phyloP scores from a whole-genome alignment of 306 rosid species.

The Quercus ilex region DNA sequence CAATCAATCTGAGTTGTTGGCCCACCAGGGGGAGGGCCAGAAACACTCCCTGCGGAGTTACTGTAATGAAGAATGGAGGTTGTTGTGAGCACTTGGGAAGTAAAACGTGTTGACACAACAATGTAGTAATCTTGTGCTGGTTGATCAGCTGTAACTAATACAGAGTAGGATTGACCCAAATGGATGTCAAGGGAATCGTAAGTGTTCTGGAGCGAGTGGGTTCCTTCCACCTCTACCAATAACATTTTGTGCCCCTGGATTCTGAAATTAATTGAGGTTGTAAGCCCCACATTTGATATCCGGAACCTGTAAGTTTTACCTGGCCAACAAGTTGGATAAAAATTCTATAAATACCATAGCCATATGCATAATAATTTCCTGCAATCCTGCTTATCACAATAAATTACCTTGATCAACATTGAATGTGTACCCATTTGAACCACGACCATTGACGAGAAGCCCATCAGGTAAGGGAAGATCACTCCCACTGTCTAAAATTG shows the following conservation, averaged over 20 bases:
- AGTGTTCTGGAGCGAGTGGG: conserved; percentile 70
- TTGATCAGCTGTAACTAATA: conserved; percentile 79
- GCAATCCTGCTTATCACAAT: not conserved
- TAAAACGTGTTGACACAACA: conserved; percentile 67
- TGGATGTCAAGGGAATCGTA: conserved; percentile 81
- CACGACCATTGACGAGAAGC: conserved; percentile 75
- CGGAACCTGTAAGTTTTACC: conserved; percentile 81
- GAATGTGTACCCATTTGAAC: conserved; percentile 49
- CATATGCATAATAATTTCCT: not conserved
- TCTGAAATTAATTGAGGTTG: conserved; percentile 74
- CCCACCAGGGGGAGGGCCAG: conserved; percentile 70
- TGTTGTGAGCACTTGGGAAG: conserved; percentile 51
- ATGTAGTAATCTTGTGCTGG: conserved; percentile 67
- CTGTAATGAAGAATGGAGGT: conserved; percentile 67
- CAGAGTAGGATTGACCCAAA: conserved; percentile 77
- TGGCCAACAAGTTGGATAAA: conserved; percentile 28
- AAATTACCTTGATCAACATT: conserved; percentile 72
- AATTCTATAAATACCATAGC: not conserved
- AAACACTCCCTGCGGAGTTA: conserved; percentile 51
- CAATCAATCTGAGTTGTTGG: conserved; percentile 68
- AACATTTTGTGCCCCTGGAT: conserved; percentile 79
- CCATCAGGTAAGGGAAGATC: conserved; percentile 89
- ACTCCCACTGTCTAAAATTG: conserved; percentile 70
- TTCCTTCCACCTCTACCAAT: conserved; percentile 90
- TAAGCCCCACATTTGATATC: conserved; percentile 79